Conservation (phyloP, 495 filamentous ascomycete species). For the Sabuloglossum arenarium region DNA sequence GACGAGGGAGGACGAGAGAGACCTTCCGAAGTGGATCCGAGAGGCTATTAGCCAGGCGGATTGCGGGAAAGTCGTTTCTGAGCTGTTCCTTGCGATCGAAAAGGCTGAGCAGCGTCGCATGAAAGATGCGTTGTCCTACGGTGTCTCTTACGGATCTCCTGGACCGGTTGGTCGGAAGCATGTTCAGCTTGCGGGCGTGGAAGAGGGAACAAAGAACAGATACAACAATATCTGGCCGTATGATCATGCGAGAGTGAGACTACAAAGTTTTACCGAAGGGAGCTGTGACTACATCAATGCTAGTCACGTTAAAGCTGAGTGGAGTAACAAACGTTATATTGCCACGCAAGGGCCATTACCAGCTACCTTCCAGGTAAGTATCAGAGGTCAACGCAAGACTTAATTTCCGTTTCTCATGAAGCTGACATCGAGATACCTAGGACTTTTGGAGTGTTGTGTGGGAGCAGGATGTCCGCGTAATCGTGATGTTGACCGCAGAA, state of each 20-base stretch:
- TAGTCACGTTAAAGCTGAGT: conserved; percentile 55
- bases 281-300: conserved; percentile 93
- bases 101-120: conserved; percentile 72
- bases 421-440: conserved; percentile 23
- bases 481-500: conserved; percentile 96
- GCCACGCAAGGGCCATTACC: conserved; percentile 88
- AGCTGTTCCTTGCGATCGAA: conserved; percentile 70
- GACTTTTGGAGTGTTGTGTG: conserved; percentile 97
- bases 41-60: conserved; percentile 42
- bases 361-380: conserved; percentile 70
- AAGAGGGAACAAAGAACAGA: conserved; percentile 84
- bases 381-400: conserved; percentile 2
- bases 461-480: conserved; percentile 86
- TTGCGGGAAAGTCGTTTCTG: conserved; percentile 58
- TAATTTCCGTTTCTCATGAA: not conserved
- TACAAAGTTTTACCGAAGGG: conserved; percentile 44
- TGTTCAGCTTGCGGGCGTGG: conserved; percentile 64
- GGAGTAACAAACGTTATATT: conserved; percentile 80
- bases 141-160: conserved; percentile 30
- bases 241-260: conserved; percentile 73
- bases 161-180: conserved; percentile 11
- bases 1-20: conserved; percentile 18
- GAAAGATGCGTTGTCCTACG: conserved; percentile 61
- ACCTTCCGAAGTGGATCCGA: conserved; percentile 58
- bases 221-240: conserved; percentile 98